Base-by-base conservation (phyloP, 1,284 basidiomycete species). In the Ustilago trichophora region DNA sequence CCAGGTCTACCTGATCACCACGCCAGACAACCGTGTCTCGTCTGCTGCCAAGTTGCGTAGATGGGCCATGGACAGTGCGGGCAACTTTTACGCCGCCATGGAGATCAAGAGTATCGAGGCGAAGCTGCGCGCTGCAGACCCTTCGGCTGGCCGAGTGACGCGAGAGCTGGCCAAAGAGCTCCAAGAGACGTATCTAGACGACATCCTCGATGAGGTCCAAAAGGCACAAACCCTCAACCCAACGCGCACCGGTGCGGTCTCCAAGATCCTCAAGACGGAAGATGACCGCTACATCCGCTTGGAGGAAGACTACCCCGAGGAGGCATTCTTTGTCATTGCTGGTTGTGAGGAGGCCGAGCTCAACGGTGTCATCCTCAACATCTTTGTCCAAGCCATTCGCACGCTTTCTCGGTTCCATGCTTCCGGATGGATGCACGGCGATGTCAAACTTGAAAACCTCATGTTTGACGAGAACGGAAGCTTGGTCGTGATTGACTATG, bases 81-180 rank as follows among this genome's bases (percentile, higher is more conserved):
- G 78, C 25, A 54, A 69, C 51, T 80, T 80, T 49, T 80, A 77
- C 37, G 78, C 78, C 5, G 78, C 78, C 24, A 79, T 80, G 78
- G 78, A 80, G 51, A 77, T 80, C 67, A 80, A 78, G 53, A 70
- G 64, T 31, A 74, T 79, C 45, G 74, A 80, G 44, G 72, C 73
- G 5, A 80, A 80, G 65, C 33, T 80, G 12, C 56, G 65, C 12
- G 57, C 59, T 4, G 76, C 72, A 10, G 77, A 77, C 37, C 71
- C 73, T 4, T 43, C 49, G 3, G 45, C 53, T 1, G 69, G 60
- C 4, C 27, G 36, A 18, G 60, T 50, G 18, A 58, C 54, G 11
- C 50, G 42, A 1, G 50, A 62, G 21, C 54, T 69, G 8, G 51
- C 52, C 9, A 47, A 59, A 22, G 72, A 74, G 37, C 60, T 76